Percentiles rank a stretch among this genome's conserved stretches.
These are phyloP conservation scores for Fusarium napiforme DNA, from an alignment of 2,329 filamentous ascomycete genomes.

Conservation along the genomic window DNA sequence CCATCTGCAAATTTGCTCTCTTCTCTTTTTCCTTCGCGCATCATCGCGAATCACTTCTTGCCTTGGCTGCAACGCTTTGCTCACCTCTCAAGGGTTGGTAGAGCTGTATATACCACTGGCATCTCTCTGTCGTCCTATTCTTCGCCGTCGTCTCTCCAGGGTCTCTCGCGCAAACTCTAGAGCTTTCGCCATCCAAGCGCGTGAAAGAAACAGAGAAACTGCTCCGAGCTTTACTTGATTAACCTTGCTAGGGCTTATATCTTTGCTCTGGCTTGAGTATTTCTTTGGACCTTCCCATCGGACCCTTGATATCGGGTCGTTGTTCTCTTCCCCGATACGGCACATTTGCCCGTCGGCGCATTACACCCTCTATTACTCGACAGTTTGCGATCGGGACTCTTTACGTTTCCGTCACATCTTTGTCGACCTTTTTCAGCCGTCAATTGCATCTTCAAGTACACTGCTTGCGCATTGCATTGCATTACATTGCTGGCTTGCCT, in stretches of 20 bases:
- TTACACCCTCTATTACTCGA: constrained; percentile 28
- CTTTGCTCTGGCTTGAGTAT: neutral
- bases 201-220: constrained; percentile 1
- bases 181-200: neutral
- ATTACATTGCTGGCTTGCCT: constrained; percentile 23
- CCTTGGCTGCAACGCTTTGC: constrained; percentile 9
- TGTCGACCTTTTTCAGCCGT: neutral
- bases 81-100: constrained; percentile 9
- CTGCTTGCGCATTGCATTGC: constrained; percentile 5
- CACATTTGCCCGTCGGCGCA: constrained; percentile 36
- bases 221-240: constrained; percentile 1
- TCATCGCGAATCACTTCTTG: constrained; percentile 10
- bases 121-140: neutral
- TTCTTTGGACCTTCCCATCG: constrained; percentile 5
- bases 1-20: constrained; percentile 35
- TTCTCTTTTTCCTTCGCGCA: constrained; percentile 11
- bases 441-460: constrained; percentile 13
- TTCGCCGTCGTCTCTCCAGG: neutral
- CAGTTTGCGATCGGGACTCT: constrained; percentile 22
- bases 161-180: constrained; percentile 11
- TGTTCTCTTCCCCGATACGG: constrained; percentile 36
- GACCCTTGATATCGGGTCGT: constrained; percentile 25
- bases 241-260: constrained; percentile 20
- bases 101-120: constrained; percentile 22
- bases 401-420: constrained; percentile 30